Conservation (phyloP, 2,329 filamentous ascomycete genomes). For the Chaetomium globosum region DNA sequence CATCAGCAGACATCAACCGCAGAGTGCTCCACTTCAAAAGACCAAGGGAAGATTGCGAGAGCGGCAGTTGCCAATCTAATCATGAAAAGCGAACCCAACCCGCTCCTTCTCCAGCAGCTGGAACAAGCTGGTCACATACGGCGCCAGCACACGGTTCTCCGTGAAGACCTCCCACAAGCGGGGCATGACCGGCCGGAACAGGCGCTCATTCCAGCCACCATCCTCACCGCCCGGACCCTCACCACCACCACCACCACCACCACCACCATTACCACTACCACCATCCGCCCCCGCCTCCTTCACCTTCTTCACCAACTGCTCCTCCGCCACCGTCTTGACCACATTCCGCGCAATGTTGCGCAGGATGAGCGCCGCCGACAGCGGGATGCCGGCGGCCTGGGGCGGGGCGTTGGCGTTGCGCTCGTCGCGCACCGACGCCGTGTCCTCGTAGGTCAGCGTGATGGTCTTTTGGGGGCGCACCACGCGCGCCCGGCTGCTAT, state of each 20-base stretch:
- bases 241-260: background rate
- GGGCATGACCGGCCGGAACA: conserved; percentile 67
- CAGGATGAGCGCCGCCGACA: conserved; percentile 75
- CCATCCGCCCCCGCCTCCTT: conserved; percentile 19
- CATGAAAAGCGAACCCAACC: conserved; percentile 14
- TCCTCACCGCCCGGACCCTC: conserved; percentile 11
- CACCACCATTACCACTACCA: background rate
- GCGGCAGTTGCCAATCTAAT: background rate
- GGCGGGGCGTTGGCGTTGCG: conserved; percentile 59
- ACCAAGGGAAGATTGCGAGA: background rate
- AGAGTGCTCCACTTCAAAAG: background rate
- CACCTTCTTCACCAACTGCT: conserved; percentile 51
- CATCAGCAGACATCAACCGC: background rate
- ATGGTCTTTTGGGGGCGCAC: conserved; percentile 60
- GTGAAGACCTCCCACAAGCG: conserved; percentile 70
- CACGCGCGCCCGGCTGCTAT: conserved; percentile 44
- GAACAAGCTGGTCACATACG: conserved; percentile 42
- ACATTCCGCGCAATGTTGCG: conserved; percentile 75
- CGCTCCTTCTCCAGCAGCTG: conserved; percentile 38
- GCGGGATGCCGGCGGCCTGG: conserved; percentile 75
- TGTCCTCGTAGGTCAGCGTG: conserved; percentile 59
- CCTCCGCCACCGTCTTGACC: conserved; percentile 62
- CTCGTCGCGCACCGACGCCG: conserved; percentile 58
- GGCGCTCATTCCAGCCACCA: conserved; percentile 65
- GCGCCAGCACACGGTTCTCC: conserved; percentile 64